Conservation (phyloP, 129 eudicot species). For the Centrapalus pauciflorus region DNA sequence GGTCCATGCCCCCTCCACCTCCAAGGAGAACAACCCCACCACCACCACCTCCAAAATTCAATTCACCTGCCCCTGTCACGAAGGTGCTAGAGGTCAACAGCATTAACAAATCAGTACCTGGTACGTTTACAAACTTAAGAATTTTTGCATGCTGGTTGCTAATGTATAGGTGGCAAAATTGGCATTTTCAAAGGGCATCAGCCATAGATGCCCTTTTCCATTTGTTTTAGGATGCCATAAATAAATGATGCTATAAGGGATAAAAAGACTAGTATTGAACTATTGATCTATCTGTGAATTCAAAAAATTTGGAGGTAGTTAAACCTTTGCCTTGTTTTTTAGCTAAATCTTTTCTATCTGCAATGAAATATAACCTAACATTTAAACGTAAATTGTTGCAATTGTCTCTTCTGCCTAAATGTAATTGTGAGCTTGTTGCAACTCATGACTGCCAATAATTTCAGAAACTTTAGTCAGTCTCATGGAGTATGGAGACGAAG, state of each 20-base stretch:
- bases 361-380: no score
- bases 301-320: no score
- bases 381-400: no score
- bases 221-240: no score
- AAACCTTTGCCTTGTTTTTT: no score
- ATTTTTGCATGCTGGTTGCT: neutral
- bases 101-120: constrained; percentile 53
- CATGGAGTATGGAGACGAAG: constrained; percentile 88
- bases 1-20: constrained; percentile 27
- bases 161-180: neutral
- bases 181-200: no score
- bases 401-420: neutral
- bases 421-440: neutral
- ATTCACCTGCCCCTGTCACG: constrained; percentile 15
- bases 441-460: neutral
- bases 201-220: no score
- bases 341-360: no score
- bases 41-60: constrained; percentile 37
- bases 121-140: constrained; percentile 31
- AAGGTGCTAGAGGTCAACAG: constrained; percentile 24
- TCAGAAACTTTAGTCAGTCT: constrained; percentile 73
- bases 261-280: no score
- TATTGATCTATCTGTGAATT: no score
- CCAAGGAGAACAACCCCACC: constrained; percentile 21
- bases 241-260: no score